phyloP scores from a whole-genome alignment of 352 stramenopile genomes.

The Phytophthora sansomeana region DNA sequence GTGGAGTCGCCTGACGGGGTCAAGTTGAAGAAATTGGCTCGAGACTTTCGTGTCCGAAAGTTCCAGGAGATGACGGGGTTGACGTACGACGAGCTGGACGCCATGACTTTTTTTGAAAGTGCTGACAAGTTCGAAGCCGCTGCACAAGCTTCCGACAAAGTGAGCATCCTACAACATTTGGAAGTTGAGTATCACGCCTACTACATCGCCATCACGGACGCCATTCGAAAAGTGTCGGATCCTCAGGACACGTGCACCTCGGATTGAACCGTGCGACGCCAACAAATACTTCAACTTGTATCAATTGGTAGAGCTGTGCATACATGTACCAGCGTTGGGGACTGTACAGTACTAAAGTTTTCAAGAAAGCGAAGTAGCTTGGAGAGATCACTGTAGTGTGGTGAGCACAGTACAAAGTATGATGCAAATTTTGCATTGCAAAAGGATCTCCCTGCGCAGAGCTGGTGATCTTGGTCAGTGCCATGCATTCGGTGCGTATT shows the following conservation, averaged over 20 bases:
- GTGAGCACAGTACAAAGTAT: too few relatives aligned
- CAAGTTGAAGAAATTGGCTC: conserved; percentile 44
- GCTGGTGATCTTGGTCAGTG: too few relatives aligned
- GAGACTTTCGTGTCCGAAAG: conserved; percentile 62
- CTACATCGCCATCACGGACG: conserved; percentile 8
- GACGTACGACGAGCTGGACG: conserved; percentile 46
- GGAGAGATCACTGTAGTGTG: too few relatives aligned
- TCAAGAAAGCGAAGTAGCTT: too few relatives aligned
- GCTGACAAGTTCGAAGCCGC: conserved; percentile 40
- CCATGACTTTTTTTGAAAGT: conserved; percentile 53
- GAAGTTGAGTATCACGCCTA: conserved; percentile 9
- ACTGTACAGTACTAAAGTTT: too few relatives aligned
- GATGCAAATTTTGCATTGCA: too few relatives aligned
- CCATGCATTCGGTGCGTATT: neutral
- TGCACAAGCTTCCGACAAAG: conserved; percentile 12
- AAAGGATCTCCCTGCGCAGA: too few relatives aligned
- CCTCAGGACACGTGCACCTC: conserved; percentile 11
- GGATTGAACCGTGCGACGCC: neutral
- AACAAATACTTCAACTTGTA: too few relatives aligned
- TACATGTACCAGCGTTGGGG: too few relatives aligned
- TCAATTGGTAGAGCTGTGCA: too few relatives aligned
- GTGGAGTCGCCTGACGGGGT: conserved; percentile 30
- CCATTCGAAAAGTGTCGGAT: conserved; percentile 5
- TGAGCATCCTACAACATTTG: conserved; percentile 35
- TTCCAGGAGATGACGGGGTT: conserved; percentile 62